A percentile compares a stretch with the other conserved stretches of the same genome.
Evolutionary conservation across 1,284 basidiomycete genomes (phyloP).

Genomic region (Boletus calvinii): DNA sequence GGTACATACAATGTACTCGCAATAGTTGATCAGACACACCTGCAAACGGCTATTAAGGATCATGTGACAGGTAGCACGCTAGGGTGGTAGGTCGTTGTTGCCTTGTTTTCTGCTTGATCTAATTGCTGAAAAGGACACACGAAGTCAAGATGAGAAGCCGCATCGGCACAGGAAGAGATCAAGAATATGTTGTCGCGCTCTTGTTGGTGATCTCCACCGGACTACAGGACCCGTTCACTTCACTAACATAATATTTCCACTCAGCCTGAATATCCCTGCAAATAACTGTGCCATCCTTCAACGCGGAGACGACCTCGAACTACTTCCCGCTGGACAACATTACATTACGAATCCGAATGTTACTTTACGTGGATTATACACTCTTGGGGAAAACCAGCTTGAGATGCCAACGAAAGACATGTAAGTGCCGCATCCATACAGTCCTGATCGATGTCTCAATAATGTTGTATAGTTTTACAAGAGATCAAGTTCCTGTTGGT

Average conservation of each 20-base stretch:
- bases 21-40: constrained; percentile 78
- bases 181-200: constrained; percentile 71
- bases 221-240: neutral
- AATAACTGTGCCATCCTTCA: constrained; percentile 83
- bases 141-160: constrained; percentile 73
- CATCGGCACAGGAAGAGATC: constrained; percentile 42
- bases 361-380: constrained; percentile 73
- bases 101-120: neutral
- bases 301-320: constrained; percentile 73
- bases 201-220: constrained; percentile 49
- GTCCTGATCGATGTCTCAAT: constrained; percentile 1
- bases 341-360: constrained; percentile 80
- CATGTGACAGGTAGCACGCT: constrained; percentile 56
- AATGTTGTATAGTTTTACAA: constrained; percentile 56
- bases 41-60: constrained; percentile 60
- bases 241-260: constrained; percentile 8
- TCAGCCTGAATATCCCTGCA: constrained; percentile 75
- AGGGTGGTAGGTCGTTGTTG: constrained; percentile 44
- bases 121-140: constrained; percentile 45
- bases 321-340: constrained; percentile 75
- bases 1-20: constrained; percentile 74
- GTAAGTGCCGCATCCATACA: constrained; percentile 39
- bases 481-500: constrained; percentile 80
- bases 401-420: constrained; percentile 85
- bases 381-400: constrained; percentile 75